phyloP scores from a whole-genome alignment of 192 early-diverging fungal genomes.

The Coemansia sp. region DNA sequence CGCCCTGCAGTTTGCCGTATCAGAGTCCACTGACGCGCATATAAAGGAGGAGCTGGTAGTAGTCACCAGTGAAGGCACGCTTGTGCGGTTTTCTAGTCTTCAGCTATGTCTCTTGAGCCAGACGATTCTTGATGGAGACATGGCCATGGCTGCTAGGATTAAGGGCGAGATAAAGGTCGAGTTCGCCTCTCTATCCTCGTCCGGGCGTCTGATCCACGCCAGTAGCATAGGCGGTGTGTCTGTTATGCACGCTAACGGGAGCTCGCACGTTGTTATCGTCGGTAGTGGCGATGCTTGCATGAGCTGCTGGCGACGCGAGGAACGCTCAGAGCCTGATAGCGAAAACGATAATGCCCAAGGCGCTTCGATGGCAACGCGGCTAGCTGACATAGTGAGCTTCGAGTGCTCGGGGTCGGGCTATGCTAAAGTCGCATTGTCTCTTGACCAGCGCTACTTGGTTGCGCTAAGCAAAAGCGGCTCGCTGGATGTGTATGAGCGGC shows the following conservation, averaged over 20 bases:
- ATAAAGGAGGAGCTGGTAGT: constrained; percentile 39
- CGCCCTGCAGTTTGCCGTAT: constrained; percentile 26
- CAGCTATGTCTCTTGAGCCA: constrained; percentile 23
- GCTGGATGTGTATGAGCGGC: constrained; percentile 47
- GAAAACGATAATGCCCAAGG: neutral
- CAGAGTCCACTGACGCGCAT: neutral
- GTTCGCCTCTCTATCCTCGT: constrained; percentile 7
- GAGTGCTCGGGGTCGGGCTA: constrained; percentile 37
- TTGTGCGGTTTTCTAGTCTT: constrained; percentile 41
- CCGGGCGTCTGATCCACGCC: constrained; percentile 10
- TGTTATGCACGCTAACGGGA: constrained; percentile 9
- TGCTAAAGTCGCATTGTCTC: constrained; percentile 18
- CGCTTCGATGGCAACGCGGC: neutral
- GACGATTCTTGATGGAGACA: constrained; percentile 33
- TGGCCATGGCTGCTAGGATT: constrained; percentile 25
- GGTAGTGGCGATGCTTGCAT: constrained; percentile 34
- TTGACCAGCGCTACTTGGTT: constrained; percentile 31
- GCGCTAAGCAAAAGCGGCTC: constrained; percentile 29
- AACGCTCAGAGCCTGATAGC: neutral
- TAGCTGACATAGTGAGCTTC: constrained; percentile 28
- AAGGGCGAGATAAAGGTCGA: constrained; percentile 31
- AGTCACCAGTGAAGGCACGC: constrained; percentile 12
- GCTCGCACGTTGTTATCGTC: constrained; percentile 23
- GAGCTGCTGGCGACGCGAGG: constrained; percentile 38
- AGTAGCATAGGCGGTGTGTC: constrained; percentile 25